Evolutionary conservation across 169 alveolate species (phyloP), one percentile per base, ranked within the genome.

Genomic region (Eimeria falciformis): DNA sequence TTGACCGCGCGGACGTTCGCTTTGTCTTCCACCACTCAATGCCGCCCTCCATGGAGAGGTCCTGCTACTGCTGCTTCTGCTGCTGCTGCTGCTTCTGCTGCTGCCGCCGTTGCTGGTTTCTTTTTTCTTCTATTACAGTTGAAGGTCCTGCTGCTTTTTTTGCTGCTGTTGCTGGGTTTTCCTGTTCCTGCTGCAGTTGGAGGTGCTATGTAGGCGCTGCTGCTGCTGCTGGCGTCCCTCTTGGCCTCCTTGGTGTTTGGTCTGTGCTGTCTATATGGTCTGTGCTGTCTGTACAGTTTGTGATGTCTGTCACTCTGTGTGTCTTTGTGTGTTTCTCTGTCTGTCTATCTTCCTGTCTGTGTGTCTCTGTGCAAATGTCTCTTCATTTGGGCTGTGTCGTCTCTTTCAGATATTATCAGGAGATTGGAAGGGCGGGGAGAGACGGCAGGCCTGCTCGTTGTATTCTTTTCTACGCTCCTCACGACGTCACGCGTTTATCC

Each of bases 341-440:
- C 43, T 9, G 21, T 69, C 5, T 9, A 69, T 23, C n/a, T 69
- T 11, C n/a, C 12, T 23, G 7, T 7, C 18, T 43, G 18, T 75
- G 66, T 75, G 25, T 17, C 23, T 33, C 43, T 45, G 33, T 3
- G 66, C 17, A 1, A 40, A 0, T 79, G 18, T 65, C 43, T 27
- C 23, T 33, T 66, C 62, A 1, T 75, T 18, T 27, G 45, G n/a
- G 6, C 29, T 46, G 45, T 47, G 6, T 0, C 29, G 14, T 11
- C 33, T n/a, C 29, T 17, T 27, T 14, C 85, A 95, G 97, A 55
- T 97, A 97, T 92, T 97, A 97, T 83, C 99, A 99, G 94, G 99
- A 99, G 90, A 97, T 98, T 12, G 99, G 99, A 6, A 95, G 99
- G 56, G 99, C 99, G 0, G 99, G 99, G 18, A 94, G 99, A 84